Evolutionary conservation across 2,329 filamentous ascomycete genomes (phyloP), one percentile per base, ranked within the genome.

Genomic region (Pseudogymnoascus verrucosus): DNA sequence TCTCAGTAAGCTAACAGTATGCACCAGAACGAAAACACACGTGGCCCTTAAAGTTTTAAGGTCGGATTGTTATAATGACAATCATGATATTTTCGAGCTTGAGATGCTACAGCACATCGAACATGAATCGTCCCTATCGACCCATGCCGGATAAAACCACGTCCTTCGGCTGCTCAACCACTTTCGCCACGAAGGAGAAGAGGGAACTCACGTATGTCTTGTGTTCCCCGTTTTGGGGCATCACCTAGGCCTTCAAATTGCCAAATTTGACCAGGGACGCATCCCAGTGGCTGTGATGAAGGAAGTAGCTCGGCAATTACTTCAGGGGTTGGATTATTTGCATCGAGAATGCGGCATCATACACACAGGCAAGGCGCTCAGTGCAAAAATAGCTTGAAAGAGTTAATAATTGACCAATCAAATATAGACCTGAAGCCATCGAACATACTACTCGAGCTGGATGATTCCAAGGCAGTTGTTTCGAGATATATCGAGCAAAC

Each of bases 321-420:
- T 69, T 21, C 31, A 47, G 11, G 68, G 51, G 4, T 63, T 66
- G 19, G 63, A 68, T 37, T 68, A 64, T 42, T 57, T 69, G 31
- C 67, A 69, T 44, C 36, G n/a, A 14, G 65, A 70, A 39, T 66
- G 67, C 47, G 34, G 65, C 28, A 63, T 70, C n/a, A 67, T 70
- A 12, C 69, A 70, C 51, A 66, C 66, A n/a, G 67, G 65, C 65
- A 21, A 12, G 19, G 2, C 4, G 4, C 1, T 2, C 7, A n/a
- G 51, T 31, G 3, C 39, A 2, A 40, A 40, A 19, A 40, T 16
- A 21, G 21, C 8, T 12, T 31, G 0, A 3, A 10, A 11, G 26
- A 16, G 31, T 7, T 14, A 21, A 31, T 28, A 31, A 31, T 28
- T 16, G 14, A 34, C 23, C 23, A 26, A 28, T 28, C 51, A 14